These are phyloP conservation scores for Leptomonas seymouri DNA, from an alignment of 208 protist species.

Conservation along the genomic window DNA sequence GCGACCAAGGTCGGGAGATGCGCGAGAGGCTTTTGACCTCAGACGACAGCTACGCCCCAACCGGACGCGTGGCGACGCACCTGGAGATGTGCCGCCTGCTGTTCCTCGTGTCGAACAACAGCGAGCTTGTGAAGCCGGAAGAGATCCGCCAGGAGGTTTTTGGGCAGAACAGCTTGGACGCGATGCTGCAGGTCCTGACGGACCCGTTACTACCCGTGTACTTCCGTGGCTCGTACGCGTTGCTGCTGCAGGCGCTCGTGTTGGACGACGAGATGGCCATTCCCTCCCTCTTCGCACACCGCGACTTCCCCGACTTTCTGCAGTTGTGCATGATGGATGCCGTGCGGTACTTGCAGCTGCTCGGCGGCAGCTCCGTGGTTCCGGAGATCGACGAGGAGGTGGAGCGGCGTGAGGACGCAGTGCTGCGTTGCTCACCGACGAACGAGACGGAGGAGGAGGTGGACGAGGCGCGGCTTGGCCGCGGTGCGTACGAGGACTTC, in stretches of 20 bases:
- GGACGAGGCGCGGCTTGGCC: conserved; percentile 33
- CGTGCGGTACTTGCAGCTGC: conserved; percentile 44
- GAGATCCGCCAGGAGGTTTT: conserved; percentile 56
- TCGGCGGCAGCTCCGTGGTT: conserved; percentile 23
- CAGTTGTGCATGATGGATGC: conserved; percentile 41
- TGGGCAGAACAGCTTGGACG: conserved; percentile 43
- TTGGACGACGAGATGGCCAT: conserved; percentile 39
- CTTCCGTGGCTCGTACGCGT: conserved; percentile 41
- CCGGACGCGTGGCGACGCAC: conserved; percentile 38
- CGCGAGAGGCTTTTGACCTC: conserved; percentile 41
- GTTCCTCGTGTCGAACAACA: conserved; percentile 37
- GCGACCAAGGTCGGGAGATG: conserved; percentile 32
- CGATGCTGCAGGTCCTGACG: conserved; percentile 43
- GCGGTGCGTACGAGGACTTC: conserved; percentile 33
- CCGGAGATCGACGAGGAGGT: conserved; percentile 38
- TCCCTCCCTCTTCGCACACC: conserved; percentile 38
- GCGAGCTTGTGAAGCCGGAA: conserved; percentile 54
- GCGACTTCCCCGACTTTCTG: conserved; percentile 39
- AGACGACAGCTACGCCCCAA: conserved; percentile 40
- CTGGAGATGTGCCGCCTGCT: conserved; percentile 40
- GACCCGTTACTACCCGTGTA: conserved; percentile 40
- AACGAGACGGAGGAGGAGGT: conserved; percentile 36
- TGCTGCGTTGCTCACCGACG: conserved; percentile 23
- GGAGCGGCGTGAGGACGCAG: conserved; percentile 38
- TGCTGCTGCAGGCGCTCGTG: conserved; percentile 41